These are phyloP conservation scores for Neolentinus lepideus DNA, from an alignment of 1,284 basidiomycete species.

Conservation along the genomic window DNA sequence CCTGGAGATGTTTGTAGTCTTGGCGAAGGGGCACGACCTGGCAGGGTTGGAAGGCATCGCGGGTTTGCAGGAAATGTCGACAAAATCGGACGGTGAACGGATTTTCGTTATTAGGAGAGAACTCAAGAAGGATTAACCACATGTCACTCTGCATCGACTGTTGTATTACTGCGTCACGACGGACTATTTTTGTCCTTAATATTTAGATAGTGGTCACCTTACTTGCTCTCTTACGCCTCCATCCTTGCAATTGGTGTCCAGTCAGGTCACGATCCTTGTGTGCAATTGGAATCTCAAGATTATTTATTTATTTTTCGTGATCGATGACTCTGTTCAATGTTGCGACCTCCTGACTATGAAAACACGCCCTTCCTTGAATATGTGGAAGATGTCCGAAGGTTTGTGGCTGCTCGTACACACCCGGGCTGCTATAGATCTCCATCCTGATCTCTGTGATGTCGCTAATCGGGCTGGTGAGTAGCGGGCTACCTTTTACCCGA, in stretches of 20 bases:
- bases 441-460: too few species aligned
- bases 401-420: too few species aligned
- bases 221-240: background rate
- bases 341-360: background rate
- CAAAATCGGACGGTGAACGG: slow-evolving; percentile 55
- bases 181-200: background rate
- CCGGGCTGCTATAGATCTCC: too few species aligned
- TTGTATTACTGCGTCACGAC: background rate
- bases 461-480: too few species aligned
- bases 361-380: background rate
- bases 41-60: slow-evolving; percentile 54
- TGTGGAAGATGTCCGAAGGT: background rate
- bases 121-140: slow-evolving; percentile 59
- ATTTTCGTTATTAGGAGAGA: slow-evolving; percentile 68
- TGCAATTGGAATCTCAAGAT: background rate
- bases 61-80: slow-evolving; percentile 57
- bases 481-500: too few species aligned
- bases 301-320: background rate
- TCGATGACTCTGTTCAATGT: background rate
- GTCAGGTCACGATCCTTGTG: background rate
- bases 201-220: background rate
- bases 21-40: slow-evolving; percentile 59
- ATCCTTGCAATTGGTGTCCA: background rate
- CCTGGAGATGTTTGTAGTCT: slow-evolving; percentile 83
- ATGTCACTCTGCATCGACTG: background rate